These are phyloP conservation scores for Jatropha multifida DNA, from an alignment of 441 rosid genomes.

Conservation along the genomic window DNA sequence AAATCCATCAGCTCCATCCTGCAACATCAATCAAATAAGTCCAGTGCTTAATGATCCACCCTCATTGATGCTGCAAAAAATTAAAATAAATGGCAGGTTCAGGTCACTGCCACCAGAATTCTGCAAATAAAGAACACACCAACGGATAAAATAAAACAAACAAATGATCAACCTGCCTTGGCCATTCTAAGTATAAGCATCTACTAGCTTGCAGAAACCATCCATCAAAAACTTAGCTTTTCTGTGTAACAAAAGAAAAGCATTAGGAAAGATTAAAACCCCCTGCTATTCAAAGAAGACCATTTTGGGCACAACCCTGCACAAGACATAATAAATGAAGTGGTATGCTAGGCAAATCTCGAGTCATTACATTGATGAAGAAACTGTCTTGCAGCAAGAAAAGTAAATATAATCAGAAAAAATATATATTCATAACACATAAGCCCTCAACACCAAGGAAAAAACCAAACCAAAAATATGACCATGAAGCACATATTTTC, in stretches of 20 bases:
- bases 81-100: not conserved
- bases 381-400: not conserved
- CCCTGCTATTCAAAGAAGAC: not conserved
- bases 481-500: conserved; percentile 14
- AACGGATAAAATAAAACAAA: not conserved
- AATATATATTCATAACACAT: not conserved
- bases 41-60: not conserved
- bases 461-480: not conserved
- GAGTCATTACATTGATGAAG: not conserved
- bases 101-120: not conserved
- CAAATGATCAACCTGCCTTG: conserved; percentile 10
- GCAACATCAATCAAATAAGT: not conserved
- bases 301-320: not conserved
- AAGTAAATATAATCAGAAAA: not conserved
- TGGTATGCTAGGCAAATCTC: not conserved
- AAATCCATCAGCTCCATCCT: not conserved
- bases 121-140: not conserved
- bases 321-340: not conserved
- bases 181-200: not conserved
- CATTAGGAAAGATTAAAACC: conserved; percentile 1
- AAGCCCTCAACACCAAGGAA: not conserved
- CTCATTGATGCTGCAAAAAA: not conserved
- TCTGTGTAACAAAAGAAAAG: conserved; percentile 1
- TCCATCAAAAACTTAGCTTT: conserved; percentile 1
- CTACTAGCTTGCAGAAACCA: not conserved